Evolutionary conservation across 768 basidiomycete genomes (phyloP).

Genomic region (Daedaleopsis nitida): DNA sequence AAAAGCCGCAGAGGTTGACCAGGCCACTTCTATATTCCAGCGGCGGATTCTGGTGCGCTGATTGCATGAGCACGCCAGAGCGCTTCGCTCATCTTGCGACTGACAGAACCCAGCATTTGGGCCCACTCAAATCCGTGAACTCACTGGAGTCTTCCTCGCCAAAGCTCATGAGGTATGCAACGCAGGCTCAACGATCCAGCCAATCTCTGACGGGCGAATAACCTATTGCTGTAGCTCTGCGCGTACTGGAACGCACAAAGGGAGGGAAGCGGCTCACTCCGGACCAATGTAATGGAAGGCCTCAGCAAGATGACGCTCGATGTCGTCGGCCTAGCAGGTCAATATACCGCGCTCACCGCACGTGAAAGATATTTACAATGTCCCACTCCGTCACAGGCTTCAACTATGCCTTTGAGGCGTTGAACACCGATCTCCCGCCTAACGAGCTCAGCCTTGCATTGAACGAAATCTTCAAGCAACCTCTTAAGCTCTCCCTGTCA

Average conservation of each 20-base stretch:
- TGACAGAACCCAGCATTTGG: slow-evolving; percentile 67
- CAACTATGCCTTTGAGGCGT: slow-evolving; percentile 35
- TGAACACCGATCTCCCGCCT: slow-evolving; percentile 25
- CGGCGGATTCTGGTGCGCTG: slow-evolving; percentile 31
- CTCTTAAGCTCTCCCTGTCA: background rate
- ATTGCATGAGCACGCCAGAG: background rate
- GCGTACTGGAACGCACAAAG: slow-evolving; percentile 26
- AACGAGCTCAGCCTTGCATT: slow-evolving; percentile 37
- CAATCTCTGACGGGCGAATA: background rate
- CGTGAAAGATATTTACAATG: background rate
- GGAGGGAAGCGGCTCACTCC: slow-evolving; percentile 25
- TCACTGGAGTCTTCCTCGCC: slow-evolving; percentile 56
- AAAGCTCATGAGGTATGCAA: slow-evolving; percentile 51
- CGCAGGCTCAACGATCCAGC: no score
- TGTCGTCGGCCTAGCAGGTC: slow-evolving; percentile 45
- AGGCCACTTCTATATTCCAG: background rate
- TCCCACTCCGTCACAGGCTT: slow-evolving; percentile 29
- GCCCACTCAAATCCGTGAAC: slow-evolving; percentile 53
- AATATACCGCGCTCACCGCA: background rate
- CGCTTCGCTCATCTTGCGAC: background rate
- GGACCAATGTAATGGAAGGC: slow-evolving; percentile 37
- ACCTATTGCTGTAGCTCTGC: slow-evolving; percentile 22
- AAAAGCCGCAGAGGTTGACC: slow-evolving; percentile 15
- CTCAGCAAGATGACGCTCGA: slow-evolving; percentile 41
- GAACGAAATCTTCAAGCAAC: slow-evolving; percentile 21